These are phyloP conservation scores for Ziziphus jujuba DNA, from an alignment of 306 rosid genomes.

Conservation along the genomic window DNA sequence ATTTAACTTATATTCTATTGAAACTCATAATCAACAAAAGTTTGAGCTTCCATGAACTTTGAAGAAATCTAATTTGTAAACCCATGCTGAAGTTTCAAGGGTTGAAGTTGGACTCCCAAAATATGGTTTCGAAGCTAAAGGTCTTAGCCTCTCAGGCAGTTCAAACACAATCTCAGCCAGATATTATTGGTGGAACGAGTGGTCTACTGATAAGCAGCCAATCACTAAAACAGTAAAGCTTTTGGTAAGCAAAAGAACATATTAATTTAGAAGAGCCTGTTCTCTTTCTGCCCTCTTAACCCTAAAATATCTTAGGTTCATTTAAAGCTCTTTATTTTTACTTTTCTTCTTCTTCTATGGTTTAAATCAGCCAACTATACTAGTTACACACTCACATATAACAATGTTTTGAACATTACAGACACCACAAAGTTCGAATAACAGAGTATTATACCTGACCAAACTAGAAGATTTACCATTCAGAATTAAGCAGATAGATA, in stretches of 20 bases:
- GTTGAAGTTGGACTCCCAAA: background rate
- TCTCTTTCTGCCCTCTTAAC: background rate
- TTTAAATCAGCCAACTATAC: background rate
- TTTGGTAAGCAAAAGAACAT: background rate
- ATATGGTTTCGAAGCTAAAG: background rate
- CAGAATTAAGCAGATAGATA: background rate
- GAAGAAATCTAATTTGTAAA: slow-evolving; percentile 7
- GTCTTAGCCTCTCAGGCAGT: background rate
- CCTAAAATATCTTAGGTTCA: background rate
- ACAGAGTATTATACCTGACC: no score
- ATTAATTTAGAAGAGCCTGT: background rate
- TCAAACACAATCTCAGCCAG: background rate
- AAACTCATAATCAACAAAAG: background rate
- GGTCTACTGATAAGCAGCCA: background rate
- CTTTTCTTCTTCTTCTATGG: background rate
- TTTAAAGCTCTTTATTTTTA: background rate
- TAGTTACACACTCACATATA: no score
- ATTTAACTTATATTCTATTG: background rate
- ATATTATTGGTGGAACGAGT: background rate
- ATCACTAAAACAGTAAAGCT: background rate
- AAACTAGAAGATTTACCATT: background rate
- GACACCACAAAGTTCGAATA: no score
- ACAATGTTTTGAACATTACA: no score
- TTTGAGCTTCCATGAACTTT: background rate
- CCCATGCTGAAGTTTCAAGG: background rate